Evolutionary conservation across 805 yeast species (phyloP).

Genomic region (Ogataea paradorogensis): DNA sequence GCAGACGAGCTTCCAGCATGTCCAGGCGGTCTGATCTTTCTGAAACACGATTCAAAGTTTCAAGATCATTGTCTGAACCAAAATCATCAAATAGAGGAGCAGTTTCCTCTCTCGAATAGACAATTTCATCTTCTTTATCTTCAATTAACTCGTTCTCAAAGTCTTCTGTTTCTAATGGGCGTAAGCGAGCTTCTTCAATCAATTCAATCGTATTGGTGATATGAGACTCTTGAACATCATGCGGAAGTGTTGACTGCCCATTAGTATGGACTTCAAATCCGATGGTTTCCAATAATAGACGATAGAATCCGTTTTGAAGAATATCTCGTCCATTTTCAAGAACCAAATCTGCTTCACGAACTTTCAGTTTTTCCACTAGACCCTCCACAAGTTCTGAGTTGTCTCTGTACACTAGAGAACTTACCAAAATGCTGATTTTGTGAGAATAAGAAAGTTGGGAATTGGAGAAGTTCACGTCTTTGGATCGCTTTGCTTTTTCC

Average conservation of each 20-base stretch:
- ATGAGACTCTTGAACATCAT: slow-evolving; percentile 6
- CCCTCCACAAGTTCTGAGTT: slow-evolving; percentile 45
- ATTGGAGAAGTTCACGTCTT: slow-evolving; percentile 19
- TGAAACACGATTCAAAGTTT: slow-evolving; percentile 11
- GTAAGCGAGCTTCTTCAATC: slow-evolving; percentile 20
- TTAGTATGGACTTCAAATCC: slow-evolving; percentile 16
- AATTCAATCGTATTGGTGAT: slow-evolving; percentile 12
- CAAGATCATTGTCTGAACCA: slow-evolving; percentile 33
- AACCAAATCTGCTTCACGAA: slow-evolving; percentile 17
- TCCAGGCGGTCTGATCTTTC: slow-evolving; percentile 35
- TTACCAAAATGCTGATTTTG: slow-evolving; percentile 25
- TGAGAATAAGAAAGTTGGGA: slow-evolving; percentile 22
- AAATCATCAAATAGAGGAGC: slow-evolving; percentile 32
- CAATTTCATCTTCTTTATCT: neutral
- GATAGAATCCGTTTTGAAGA: slow-evolving; percentile 15
- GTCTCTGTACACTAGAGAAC: slow-evolving; percentile 38
- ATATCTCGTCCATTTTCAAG: slow-evolving; percentile 7
- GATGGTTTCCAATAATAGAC: slow-evolving; percentile 24
- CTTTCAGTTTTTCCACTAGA: slow-evolving; percentile 38
- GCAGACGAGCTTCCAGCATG: slow-evolving; percentile 35
- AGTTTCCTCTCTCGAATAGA: slow-evolving; percentile 1
- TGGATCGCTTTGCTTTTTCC: slow-evolving; percentile 20
- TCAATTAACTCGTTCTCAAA: slow-evolving; percentile 17
- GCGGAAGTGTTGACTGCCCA: slow-evolving; percentile 6
- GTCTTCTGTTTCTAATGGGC: slow-evolving; percentile 26